Percentiles rank a stretch among this genome's conserved stretches.
Evolutionary conservation across 2,329 filamentous ascomycete species (phyloP).

Genomic region (Triangularia verruculosa): DNA sequence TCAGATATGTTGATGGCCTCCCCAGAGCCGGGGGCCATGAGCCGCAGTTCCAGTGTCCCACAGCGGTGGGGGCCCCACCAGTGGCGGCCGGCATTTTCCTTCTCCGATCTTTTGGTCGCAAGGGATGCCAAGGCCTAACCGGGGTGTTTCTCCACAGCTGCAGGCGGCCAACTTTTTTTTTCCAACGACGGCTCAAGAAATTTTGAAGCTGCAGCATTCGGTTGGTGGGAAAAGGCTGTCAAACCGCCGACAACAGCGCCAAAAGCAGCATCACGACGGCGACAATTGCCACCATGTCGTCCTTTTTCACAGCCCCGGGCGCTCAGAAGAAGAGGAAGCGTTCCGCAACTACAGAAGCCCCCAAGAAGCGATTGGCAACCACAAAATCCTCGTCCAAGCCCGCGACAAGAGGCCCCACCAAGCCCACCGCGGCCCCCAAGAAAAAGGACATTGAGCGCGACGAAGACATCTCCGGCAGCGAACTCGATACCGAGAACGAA

Average conservation of each 20-base stretch:
- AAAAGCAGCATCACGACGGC: conserved; percentile 20
- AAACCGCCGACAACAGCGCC: conserved; percentile 27
- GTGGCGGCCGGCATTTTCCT: conserved; percentile 20
- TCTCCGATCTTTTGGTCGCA: conserved; percentile 12
- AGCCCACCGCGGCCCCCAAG: conserved; percentile 39
- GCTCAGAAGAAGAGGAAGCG: conserved; percentile 91
- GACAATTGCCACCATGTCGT: conserved; percentile 65
- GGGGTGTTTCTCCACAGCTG: conserved; percentile 25
- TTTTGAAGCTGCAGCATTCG: conserved; percentile 33
- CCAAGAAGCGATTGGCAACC: conserved; percentile 58
- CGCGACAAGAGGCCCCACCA: conserved; percentile 42
- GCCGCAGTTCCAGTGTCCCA: background rate
- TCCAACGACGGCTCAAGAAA: conserved; percentile 29
- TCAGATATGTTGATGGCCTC: too few relatives aligned
- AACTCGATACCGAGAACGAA: conserved; percentile 64
- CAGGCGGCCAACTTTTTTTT: conserved; percentile 27
- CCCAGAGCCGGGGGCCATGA: background rate
- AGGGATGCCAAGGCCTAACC: conserved; percentile 4
- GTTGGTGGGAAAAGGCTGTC: conserved; percentile 5
- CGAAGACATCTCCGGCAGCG: conserved; percentile 73
- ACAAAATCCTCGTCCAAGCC: conserved; percentile 45
- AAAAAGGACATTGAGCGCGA: conserved; percentile 47
- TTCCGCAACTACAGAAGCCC: conserved; percentile 48
- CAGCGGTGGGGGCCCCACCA: conserved; percentile 12
- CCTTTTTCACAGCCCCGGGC: conserved; percentile 88